Percentiles rank a stretch among this genome's conserved stretches.
phyloP scores from a whole-genome alignment of 768 basidiomycete species.

The Rhodocollybia butyracea region DNA sequence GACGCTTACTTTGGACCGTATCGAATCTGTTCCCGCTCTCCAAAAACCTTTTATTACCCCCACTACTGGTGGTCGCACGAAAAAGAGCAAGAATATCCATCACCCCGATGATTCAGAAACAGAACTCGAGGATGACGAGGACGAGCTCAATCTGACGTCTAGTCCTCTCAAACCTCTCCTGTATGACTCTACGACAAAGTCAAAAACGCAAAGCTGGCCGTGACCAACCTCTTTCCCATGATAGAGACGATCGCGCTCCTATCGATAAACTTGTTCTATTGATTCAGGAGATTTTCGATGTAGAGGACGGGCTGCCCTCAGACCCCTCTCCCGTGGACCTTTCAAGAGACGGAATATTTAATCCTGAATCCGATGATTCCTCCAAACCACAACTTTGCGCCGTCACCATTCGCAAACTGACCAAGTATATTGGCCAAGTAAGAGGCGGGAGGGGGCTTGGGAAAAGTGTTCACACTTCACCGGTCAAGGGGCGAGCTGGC shows the following conservation, averaged over 20 bases:
- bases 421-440: conserved; percentile 64
- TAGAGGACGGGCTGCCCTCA: conserved; percentile 66
- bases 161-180: conserved; percentile 9
- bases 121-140: conserved; percentile 2
- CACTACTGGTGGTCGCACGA: conserved; percentile 25
- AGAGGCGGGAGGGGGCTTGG: conserved; percentile 64
- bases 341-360: conserved; percentile 61
- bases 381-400: conserved; percentile 60
- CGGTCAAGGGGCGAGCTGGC: conserved; percentile 42
- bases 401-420: conserved; percentile 61
- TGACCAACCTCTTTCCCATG: conserved; percentile 42
- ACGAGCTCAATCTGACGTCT: conserved; percentile 6
- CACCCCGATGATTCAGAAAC: not conserved
- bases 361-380: conserved; percentile 49
- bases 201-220: conserved; percentile 11
- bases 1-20: conserved; percentile 40
- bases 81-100: not conserved
- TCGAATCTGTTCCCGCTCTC: conserved; percentile 32
- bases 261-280: conserved; percentile 74
- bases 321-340: conserved; percentile 52
- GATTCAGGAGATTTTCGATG: conserved; percentile 83
- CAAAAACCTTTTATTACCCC: conserved; percentile 30
- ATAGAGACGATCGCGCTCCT: conserved; percentile 73
- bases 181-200: not conserved
- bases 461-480: conserved; percentile 34